phyloP scores from a whole-genome alignment of 768 basidiomycete species.

The Suillus subalutaceus region DNA sequence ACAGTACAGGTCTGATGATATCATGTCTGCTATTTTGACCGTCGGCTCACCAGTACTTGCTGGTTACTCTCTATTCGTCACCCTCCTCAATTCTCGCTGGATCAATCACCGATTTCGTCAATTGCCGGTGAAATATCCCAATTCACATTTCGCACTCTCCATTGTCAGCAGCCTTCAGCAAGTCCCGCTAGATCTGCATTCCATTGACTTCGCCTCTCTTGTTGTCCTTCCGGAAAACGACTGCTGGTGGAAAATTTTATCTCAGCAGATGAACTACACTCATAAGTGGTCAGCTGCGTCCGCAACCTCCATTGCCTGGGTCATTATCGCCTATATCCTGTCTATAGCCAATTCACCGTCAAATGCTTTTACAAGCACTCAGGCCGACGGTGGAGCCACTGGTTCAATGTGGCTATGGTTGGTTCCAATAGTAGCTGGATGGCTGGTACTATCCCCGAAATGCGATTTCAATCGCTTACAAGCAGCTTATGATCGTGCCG shows the following conservation, averaged over 20 bases:
- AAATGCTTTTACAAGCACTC: background rate
- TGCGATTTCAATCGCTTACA: constrained; percentile 31
- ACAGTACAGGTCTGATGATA: constrained; percentile 39
- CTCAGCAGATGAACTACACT: constrained; percentile 34
- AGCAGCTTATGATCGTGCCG: constrained; percentile 31
- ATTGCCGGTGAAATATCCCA: constrained; percentile 17
- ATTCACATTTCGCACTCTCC: constrained; percentile 21
- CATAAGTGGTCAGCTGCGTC: constrained; percentile 36
- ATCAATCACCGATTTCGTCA: constrained; percentile 35
- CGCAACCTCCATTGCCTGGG: constrained; percentile 39
- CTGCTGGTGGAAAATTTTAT: constrained; percentile 37
- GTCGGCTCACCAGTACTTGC: constrained; percentile 49
- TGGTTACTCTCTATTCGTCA: constrained; percentile 48
- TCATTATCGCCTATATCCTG: constrained; percentile 30
- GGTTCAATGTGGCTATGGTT: constrained; percentile 30
- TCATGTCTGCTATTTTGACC: constrained; percentile 44
- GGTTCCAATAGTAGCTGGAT: constrained; percentile 30
- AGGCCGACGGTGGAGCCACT: background rate
- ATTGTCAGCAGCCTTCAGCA: constrained; percentile 42
- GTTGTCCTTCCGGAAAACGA: constrained; percentile 40
- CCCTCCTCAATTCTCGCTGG: constrained; percentile 47
- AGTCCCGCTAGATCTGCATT: constrained; percentile 32
- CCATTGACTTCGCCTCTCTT: constrained; percentile 35
- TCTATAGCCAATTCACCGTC: constrained; percentile 35
- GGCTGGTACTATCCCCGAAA: constrained; percentile 38